These are phyloP conservation scores for Neotropicomus parvogracilis DNA, from an alignment of 1,284 basidiomycete genomes.

Conservation along the genomic window DNA sequence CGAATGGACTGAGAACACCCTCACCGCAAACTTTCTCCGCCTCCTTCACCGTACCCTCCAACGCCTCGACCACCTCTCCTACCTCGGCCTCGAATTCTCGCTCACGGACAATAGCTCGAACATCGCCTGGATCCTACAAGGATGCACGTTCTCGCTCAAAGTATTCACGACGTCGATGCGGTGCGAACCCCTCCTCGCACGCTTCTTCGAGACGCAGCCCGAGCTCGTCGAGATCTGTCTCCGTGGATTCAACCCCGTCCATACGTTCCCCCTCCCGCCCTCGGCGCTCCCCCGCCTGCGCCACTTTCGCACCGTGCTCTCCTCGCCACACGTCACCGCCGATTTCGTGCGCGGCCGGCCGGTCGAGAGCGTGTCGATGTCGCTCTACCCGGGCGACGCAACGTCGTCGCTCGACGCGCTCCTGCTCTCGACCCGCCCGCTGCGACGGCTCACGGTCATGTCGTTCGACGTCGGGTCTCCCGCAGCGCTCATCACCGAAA, in stretches of 20 bases:
- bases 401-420: constrained; percentile 44
- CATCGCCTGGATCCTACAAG: constrained; percentile 46
- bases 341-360: constrained; percentile 49
- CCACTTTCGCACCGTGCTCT: constrained; percentile 53
- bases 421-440: constrained; percentile 34
- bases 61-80: constrained; percentile 37
- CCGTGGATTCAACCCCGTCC: constrained; percentile 39
- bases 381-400: constrained; percentile 43
- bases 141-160: constrained; percentile 41
- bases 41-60: constrained; percentile 45
- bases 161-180: constrained; percentile 51
- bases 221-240: constrained; percentile 50
- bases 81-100: constrained; percentile 49
- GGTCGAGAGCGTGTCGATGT: constrained; percentile 49
- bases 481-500: constrained; percentile 41
- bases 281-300: constrained; percentile 46
- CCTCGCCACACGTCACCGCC: constrained; percentile 43
- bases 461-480: constrained; percentile 48
- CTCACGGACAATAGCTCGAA: constrained; percentile 33
- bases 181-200: constrained; percentile 44
- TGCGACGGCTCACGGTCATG: constrained; percentile 54
- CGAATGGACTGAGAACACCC: constrained; percentile 35
- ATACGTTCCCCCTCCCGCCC: constrained; percentile 37
- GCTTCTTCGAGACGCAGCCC: constrained; percentile 51
- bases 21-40: constrained; percentile 44